Percentiles rank a stretch among this genome's conserved stretches.
These are phyloP conservation scores for Raphanus sativus DNA, from an alignment of 345 rosid species.

Conservation along the genomic window DNA sequence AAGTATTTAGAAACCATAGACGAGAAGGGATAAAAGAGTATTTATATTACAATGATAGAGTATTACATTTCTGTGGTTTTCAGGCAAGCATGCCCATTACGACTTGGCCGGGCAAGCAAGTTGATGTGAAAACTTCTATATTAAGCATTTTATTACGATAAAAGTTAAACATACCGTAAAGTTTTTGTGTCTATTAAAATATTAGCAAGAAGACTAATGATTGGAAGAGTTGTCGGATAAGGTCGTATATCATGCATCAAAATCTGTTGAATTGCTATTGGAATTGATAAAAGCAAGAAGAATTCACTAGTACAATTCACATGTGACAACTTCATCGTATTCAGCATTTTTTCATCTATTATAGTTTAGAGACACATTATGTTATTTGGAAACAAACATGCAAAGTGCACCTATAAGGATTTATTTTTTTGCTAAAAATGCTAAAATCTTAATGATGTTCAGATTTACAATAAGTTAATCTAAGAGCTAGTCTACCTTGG, in stretches of 20 bases:
- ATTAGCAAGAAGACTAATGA: slow-evolving; percentile 22
- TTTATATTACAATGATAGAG: neutral
- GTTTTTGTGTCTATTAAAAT: neutral
- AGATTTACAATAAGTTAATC: no score
- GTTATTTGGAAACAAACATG: slow-evolving; percentile 6
- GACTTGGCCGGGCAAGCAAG: slow-evolving; percentile 26
- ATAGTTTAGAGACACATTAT: neutral
- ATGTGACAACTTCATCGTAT: slow-evolving; percentile 26
- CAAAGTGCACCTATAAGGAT: neutral
- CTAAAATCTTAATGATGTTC: no score
- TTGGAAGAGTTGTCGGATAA: slow-evolving; percentile 38
- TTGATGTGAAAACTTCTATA: slow-evolving; percentile 34
- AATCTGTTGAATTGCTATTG: slow-evolving; percentile 18
- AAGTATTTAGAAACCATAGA: neutral
- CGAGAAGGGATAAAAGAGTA: neutral
- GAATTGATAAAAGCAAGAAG: slow-evolving; percentile 16
- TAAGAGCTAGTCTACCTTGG: no score
- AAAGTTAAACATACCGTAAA: neutral
- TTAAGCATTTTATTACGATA: slow-evolving; percentile 15
- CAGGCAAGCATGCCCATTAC: slow-evolving; percentile 26
- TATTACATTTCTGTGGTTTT: slow-evolving; percentile 6
- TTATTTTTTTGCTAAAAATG: no score
- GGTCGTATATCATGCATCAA: slow-evolving; percentile 23
- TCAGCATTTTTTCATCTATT: slow-evolving; percentile 23
- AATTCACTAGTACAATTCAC: slow-evolving; percentile 4